A percentile compares a stretch with the other conserved stretches of the same genome.
These are phyloP conservation scores for Phycomyces nitens DNA, from an alignment of 192 early-diverging fungal species.

Conservation along the genomic window DNA sequence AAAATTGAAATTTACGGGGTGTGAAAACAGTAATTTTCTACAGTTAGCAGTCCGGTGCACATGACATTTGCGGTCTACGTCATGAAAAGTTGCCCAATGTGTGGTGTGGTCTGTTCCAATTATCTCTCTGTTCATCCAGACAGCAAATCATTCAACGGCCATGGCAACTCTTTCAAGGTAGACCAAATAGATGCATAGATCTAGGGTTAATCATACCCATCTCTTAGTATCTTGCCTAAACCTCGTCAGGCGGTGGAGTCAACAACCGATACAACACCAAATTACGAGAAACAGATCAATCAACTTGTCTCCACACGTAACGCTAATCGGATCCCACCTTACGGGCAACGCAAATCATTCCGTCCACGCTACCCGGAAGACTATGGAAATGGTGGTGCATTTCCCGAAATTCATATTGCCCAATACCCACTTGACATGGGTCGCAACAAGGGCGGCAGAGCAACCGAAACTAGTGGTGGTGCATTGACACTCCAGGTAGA, in stretches of 20 bases:
- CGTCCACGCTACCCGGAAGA: constrained; percentile 77
- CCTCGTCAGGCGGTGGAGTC: constrained; percentile 27
- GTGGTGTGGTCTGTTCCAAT: too few relatives aligned
- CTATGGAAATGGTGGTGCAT: constrained; percentile 97
- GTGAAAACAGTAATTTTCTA: too few relatives aligned
- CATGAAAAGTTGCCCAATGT: too few relatives aligned
- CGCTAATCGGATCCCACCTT: constrained; percentile 54
- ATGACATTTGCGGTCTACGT: too few relatives aligned
- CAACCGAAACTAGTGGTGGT: constrained; percentile 40
- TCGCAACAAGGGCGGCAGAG: constrained; percentile 53
- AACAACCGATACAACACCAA: constrained; percentile 18
- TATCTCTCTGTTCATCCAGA: too few relatives aligned
- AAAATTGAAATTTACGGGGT: too few relatives aligned
- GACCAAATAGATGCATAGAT: background rate
- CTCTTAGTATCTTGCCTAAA: constrained; percentile 37
- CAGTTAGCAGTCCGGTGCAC: too few relatives aligned
- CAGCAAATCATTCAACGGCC: background rate
- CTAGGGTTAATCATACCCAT: background rate
- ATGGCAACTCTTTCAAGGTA: constrained; percentile 2
- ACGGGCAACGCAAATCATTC: constrained; percentile 77
- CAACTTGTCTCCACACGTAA: constrained; percentile 22
- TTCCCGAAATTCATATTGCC: constrained; percentile 86
- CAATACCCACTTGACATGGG: constrained; percentile 98
- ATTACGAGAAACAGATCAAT: constrained; percentile 34
- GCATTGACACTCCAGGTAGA: constrained; percentile 89